These are phyloP conservation scores for Phytophthora palmivora DNA, from an alignment of 352 stramenopile genomes.

Conservation along the genomic window DNA sequence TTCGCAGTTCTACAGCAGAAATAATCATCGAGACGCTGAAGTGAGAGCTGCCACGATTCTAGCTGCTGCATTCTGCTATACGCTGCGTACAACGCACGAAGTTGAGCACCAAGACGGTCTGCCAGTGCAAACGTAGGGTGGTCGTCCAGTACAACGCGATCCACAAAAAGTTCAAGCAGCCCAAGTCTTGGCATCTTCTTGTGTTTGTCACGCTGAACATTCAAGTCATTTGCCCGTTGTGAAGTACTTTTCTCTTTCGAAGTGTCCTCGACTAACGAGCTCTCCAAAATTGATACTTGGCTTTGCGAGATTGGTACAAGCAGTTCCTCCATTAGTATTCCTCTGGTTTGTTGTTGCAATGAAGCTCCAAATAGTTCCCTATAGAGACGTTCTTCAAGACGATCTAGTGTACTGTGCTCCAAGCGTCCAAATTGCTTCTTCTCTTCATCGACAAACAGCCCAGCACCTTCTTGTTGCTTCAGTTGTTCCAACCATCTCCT, in stretches of 20 bases:
- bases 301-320: slow-evolving; percentile 4
- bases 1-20: slow-evolving; percentile 30
- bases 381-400: slow-evolving; percentile 57
- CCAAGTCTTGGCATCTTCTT: slow-evolving; percentile 12
- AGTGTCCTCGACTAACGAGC: not conserved
- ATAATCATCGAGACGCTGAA: slow-evolving; percentile 56
- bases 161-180: slow-evolving; percentile 60
- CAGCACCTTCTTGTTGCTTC: slow-evolving; percentile 51
- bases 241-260: not conserved
- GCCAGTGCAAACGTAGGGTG: slow-evolving; percentile 69
- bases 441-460: slow-evolving; percentile 56
- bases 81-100: slow-evolving; percentile 60
- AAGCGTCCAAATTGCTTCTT: slow-evolving; percentile 41
- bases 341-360: not conserved
- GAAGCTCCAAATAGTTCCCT: slow-evolving; percentile 31
- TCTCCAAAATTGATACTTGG: not conserved
- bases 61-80: slow-evolving; percentile 63
- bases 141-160: slow-evolving; percentile 78
- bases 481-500: slow-evolving; percentile 48
- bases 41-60: slow-evolving; percentile 55
- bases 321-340: slow-evolving; percentile 17
- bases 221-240: not conserved
- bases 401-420: slow-evolving; percentile 57
- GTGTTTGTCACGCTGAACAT: not conserved
- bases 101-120: slow-evolving; percentile 69